Evolutionary conservation across 192 early-diverging fungal genomes (phyloP), one percentile per base, ranked within the genome.

Genomic region (Spinellus fusiger): DNA sequence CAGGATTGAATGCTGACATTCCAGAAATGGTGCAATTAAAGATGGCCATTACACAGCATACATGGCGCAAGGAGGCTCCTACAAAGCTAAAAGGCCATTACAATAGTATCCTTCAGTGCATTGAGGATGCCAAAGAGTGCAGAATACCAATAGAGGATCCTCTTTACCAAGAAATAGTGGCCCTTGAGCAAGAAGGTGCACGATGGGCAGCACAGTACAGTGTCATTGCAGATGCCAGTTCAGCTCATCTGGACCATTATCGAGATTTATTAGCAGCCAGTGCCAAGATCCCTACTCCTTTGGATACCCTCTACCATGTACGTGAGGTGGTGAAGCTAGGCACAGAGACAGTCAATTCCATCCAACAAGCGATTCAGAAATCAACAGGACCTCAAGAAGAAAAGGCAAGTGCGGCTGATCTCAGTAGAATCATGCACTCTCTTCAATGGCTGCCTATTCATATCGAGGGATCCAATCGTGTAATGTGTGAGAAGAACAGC

Each of bases 61-160:
- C 5, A 23, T 51, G 49, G 49, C 22, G 22, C 27, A 29, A 51
- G 12, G 25, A 22, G 26, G 49, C 49, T 5, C 49, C 49, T 1
- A 51, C 22, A 23, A 20, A 10, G 12, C 12, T 51, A 16, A 51
- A 51, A 5, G 22, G 12, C 20, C 22, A 51, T 22, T 51, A 20
- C 20, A 29, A 22, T 25, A 12, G 26, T 12, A 27, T 51, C 25
- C n/a, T 6, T 4, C 49, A 22, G 5, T 38, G 15, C 2, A 32
- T 35, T 16, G 63, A 22, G 9, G 63, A 65, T 20, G 40, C 47
- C 16, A 23, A 51, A 29, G 26, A n/a, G n/a, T 65, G 49, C 50
- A 51, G 26, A 25, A 23, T 51, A 9, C 49, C 49, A 20, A 12
- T 31, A 54, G 29, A 31, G 15, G 29, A 54, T 29, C 1, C 7